Base-by-base conservation (phyloP, 2,329 filamentous ascomycete genomes). In the Cercospora zeina region DNA sequence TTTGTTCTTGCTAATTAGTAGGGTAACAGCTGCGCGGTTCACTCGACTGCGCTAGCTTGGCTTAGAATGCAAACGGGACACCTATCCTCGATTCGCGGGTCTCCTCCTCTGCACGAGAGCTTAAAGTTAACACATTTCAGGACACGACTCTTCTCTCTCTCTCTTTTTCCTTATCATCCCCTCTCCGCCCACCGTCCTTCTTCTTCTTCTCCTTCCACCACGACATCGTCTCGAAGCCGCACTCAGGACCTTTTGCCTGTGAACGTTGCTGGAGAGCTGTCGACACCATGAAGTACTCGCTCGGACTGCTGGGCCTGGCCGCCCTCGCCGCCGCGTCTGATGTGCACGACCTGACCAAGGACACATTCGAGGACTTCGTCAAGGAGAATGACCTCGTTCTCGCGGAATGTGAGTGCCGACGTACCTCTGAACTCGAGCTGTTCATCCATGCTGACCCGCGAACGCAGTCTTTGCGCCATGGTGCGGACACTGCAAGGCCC, bases 401-500 rank as follows among this genome's bases (percentile, higher is more conserved):
- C 65, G 92, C 92, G 72, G 93, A 99, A 82, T 99, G 90, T 93
- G 83, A 80, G 89, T 80, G 42, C 39, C 21, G 24, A 37, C 65
- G n/a, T 51, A 45, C 16, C 58, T 56, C 30, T 49, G 57, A 54
- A 30, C 21, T 47, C 24, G 36, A 33, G 49, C 53, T 37, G 27
- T 36, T n/a, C 54, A 13, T 11, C 14, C 33, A n/a, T 30, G 49
- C 59, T 59, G 37, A 62, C 54, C 7, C 16, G 9, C 42, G 7
- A 27, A 45, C 9, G 2, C 56, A 91, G 89, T 97, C 87, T 97
- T 91, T 78, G 93, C 93, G 70, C 93, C 93, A 71, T 96, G 93
- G 93, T 96, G 90, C 71, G 93, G 93, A 69, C 93, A 97, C 85
- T 97, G 93, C 89, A 97, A 99, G 85, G 93, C 93, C 64, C 90